Base-by-base conservation (phyloP, 192 early-diverging fungal species). In the Podila verticillata region DNA sequence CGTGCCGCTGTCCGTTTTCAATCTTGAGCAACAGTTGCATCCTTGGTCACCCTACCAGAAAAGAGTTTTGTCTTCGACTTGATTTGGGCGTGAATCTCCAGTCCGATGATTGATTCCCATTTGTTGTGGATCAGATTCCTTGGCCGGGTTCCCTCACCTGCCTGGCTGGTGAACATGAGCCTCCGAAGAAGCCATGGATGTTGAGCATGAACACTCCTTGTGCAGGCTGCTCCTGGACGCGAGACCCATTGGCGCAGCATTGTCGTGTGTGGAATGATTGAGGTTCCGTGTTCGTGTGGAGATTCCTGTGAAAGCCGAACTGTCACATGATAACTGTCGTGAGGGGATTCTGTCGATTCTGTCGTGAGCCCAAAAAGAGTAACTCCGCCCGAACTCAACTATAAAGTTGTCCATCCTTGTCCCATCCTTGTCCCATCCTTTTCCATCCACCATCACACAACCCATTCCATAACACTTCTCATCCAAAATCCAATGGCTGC, bases 61-160 rank as follows among this genome's bases (percentile, higher is more conserved):
- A 98, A 98, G 39, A 98, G 90, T 72, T 98, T 98, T 56, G 89
- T 86, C 19, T 64, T 70, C 1, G 93, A 87, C 29, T 84, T 69
- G 20, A 98, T 83, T 84, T 96, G 95, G 17, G 91, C 92, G 66
- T 98, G 97, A 22, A 98, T 86, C 84, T 98, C 97, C 3, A 98
- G 86, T 1, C 97, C 97, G 65, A 98, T 94, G 51, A 94, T 86
- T 10, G 92, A 83, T 62, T 91, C 84, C 88, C 91, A 93, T 26
- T 65, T 57, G 17, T 57, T 66, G 12, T 80, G 72, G 44, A 80
- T 29, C 30, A 80, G 26, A 44, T 64, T 57, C 5, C 66, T 24
- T 24, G 65, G 48, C 1, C 24, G 20, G 17, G 24, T 26, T 24
- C 51, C 51, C 51, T 7, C 24, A 4, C 20, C 1, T 54, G 51